These are phyloP conservation scores for Excoecaria agallocha DNA, from an alignment of 345 rosid genomes.

Conservation along the genomic window DNA sequence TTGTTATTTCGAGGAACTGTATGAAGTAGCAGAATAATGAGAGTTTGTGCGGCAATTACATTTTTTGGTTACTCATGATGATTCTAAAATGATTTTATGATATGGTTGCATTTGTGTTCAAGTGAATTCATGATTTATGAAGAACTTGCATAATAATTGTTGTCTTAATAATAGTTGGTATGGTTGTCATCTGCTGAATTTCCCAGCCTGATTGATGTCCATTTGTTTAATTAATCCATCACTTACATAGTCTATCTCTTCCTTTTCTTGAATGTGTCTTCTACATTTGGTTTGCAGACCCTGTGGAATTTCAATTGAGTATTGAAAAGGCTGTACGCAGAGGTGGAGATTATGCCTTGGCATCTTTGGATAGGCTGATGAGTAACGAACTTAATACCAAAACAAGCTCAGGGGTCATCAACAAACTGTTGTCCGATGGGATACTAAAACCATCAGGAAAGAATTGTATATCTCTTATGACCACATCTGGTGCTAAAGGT, in stretches of 20 bases:
- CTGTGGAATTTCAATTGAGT: constrained; percentile 51
- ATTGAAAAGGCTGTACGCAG: constrained; percentile 69
- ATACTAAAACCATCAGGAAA: constrained; percentile 71
- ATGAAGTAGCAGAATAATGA: background rate
- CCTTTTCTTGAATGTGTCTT: background rate
- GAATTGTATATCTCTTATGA: constrained; percentile 93
- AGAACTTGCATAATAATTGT: background rate
- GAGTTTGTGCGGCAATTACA: background rate
- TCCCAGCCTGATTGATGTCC: background rate
- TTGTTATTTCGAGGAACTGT: background rate
- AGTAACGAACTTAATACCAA: constrained; percentile 64
- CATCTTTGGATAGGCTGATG: constrained; percentile 73
- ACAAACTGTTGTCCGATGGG: constrained; percentile 75
- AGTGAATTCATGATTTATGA: background rate
- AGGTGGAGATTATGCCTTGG: constrained; percentile 76
- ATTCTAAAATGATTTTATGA: background rate
- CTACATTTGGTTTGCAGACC: constrained; percentile 46
- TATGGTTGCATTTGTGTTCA: background rate
- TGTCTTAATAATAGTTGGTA: background rate
- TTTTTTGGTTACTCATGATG: background rate
- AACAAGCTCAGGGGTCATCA: constrained; percentile 65
- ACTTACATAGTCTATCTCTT: background rate
- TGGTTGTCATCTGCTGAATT: background rate
- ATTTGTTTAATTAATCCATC: background rate
- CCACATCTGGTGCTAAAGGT: constrained; percentile 98